Evolutionary conservation across 2,329 filamentous ascomycete species (phyloP), one percentile per base, ranked within the genome.

Genomic region (Colletotrichum siamense): DNA sequence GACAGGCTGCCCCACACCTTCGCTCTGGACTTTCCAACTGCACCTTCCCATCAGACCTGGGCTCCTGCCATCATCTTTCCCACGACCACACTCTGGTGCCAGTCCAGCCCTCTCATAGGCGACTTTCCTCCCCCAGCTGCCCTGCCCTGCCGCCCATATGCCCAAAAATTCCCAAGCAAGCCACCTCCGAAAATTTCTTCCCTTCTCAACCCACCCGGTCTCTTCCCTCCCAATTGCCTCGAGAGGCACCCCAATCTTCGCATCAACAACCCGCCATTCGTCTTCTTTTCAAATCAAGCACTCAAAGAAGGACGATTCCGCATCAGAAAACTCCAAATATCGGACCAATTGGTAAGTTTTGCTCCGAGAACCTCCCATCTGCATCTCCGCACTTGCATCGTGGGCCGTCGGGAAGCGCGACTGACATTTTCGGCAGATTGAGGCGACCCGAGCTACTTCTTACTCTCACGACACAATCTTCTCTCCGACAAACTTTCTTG

Each of bases 31-130:
- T 73, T 62, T 26, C 36, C 69, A 28, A 68, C 63, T 26, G 49
- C 39, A 72, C 36, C 69, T 73, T 34, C 73, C 57, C 16, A 61
- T 52, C 71, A n/a, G 49, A 59, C 55, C 55, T 9, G n/a, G 63
- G 22, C 15, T 75, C 62, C 39, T 68, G 65, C 55, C 55, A 36
- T 62, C 62, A 30, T 34, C 49, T 22, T 9, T 26, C 30, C 34
- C 61, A 70, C 8, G 55, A 73, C 1, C 79, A 78, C 9, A 77
- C 79, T n/a, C 57, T 78, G 0, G 26, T 49, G 68, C 57, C 79
- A 0, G 26, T 49, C 59, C 44, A 74, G 59, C n/a, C 32, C 34
- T n/a, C 39, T 39, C 36, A 65, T 13, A 28, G 32, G 22, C 44
- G 44, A 62, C 26, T 36, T 62, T 24, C 5, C 30, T 32, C 12